A percentile compares a stretch with the other conserved stretches of the same genome.
Evolutionary conservation across 331 rosid species (phyloP).

Genomic region (Pyrus hybrid): DNA sequence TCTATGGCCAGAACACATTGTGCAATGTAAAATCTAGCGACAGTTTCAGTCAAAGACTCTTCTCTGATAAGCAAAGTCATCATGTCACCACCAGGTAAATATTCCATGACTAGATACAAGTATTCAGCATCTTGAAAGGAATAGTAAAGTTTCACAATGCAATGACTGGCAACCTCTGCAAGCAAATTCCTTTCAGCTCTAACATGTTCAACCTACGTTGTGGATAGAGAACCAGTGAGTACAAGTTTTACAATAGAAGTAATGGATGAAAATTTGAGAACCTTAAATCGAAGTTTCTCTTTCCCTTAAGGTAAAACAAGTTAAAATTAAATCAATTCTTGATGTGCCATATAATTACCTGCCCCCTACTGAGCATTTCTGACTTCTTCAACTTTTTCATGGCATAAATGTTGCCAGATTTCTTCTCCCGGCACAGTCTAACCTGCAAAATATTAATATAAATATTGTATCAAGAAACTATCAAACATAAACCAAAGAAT

Average conservation of each 20-base stretch:
- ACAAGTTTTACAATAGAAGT: neutral
- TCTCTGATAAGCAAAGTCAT: slow-evolving; percentile 47
- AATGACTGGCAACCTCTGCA: slow-evolving; percentile 42
- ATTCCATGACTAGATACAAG: slow-evolving; percentile 45
- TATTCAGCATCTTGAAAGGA: slow-evolving; percentile 46
- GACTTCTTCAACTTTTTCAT: slow-evolving; percentile 96
- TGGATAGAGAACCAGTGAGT: slow-evolving; percentile 2
- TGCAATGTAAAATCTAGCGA: slow-evolving; percentile 41
- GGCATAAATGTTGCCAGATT: slow-evolving; percentile 81
- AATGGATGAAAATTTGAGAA: neutral
- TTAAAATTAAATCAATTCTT: neutral
- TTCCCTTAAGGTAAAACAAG: neutral
- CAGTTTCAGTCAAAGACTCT: slow-evolving; percentile 46
- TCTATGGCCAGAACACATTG: slow-evolving; percentile 46
- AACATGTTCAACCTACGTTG: slow-evolving; percentile 50
- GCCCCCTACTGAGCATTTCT: slow-evolving; percentile 98
- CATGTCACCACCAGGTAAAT: slow-evolving; percentile 51
- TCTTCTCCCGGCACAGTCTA: slow-evolving; percentile 72
- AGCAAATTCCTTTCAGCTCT: slow-evolving; percentile 28
- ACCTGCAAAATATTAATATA: slow-evolving; percentile 47
- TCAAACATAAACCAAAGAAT: neutral
- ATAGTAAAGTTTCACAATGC: slow-evolving; percentile 46
- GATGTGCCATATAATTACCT: slow-evolving; percentile 39
- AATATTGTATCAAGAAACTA: slow-evolving; percentile 2
- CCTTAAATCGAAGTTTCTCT: neutral